Percentiles rank a stretch among this genome's conserved stretches.
Conservation (phyloP, 345 rosid species). For the Citrus reticulata region DNA sequence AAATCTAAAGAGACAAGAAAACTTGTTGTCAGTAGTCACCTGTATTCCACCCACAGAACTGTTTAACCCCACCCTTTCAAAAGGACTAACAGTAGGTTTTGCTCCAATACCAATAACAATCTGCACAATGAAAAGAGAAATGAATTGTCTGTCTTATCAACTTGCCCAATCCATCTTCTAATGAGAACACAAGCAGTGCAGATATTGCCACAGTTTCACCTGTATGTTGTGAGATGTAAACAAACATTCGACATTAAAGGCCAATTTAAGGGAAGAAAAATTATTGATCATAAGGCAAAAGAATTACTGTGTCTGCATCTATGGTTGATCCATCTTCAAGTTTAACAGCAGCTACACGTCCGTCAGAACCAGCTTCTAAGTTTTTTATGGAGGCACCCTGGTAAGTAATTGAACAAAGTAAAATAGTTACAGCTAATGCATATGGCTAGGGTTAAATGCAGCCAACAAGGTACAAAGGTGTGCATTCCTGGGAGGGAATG, state of each 20-base stretch:
- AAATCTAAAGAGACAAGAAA: background rate
- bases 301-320: conserved; percentile 72
- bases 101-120: conserved; percentile 89
- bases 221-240: background rate
- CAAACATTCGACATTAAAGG: background rate
- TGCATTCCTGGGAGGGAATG: background rate
- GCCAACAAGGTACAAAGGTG: background rate
- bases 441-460: background rate
- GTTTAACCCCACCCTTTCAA: conserved; percentile 65
- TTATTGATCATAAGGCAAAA: conserved; percentile 12
- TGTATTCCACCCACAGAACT: conserved; percentile 75
- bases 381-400: conserved; percentile 77
- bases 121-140: conserved; percentile 34
- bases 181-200: background rate
- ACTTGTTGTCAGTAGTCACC: conserved; percentile 32
- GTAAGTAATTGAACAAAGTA: conserved; percentile 18
- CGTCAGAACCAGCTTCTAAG: conserved; percentile 78
- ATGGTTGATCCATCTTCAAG: conserved; percentile 82
- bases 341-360: conserved; percentile 65
- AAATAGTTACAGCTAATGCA: background rate
- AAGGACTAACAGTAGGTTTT: conserved; percentile 77
- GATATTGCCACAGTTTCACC: background rate
- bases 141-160: background rate
- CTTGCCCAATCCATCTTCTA: background rate
- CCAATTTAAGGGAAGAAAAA: background rate